These are phyloP conservation scores for Boechera stricta DNA, from an alignment of 345 rosid genomes.

Conservation along the genomic window DNA sequence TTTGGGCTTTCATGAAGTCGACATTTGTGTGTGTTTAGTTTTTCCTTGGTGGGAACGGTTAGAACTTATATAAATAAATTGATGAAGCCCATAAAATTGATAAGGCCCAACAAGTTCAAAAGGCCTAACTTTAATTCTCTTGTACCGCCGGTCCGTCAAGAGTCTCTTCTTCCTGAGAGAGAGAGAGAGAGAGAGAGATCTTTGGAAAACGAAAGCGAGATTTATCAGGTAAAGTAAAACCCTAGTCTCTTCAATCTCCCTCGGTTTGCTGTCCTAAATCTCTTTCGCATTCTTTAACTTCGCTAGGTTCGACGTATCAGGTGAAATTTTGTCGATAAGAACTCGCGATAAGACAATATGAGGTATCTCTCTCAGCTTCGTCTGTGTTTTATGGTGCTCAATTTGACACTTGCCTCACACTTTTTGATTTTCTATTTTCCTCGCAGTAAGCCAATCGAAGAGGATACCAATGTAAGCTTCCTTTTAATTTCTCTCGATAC, in stretches of 20 bases:
- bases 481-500: background rate
- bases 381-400: background rate
- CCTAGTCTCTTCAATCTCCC: constrained; percentile 30
- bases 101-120: background rate
- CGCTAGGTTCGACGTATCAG: background rate
- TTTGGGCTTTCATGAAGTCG: no score
- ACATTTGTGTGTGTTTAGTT: no score
- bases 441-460: constrained; percentile 71
- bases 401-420: background rate
- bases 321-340: background rate
- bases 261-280: background rate
- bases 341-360: constrained; percentile 27
- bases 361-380: constrained; percentile 28
- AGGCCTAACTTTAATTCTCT: background rate
- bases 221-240: constrained; percentile 30
- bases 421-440: background rate
- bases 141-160: background rate
- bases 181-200: background rate
- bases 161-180: background rate
- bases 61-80: no score
- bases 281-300: background rate
- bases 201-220: constrained; percentile 24
- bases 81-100: no score
- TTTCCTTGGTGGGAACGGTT: no score
- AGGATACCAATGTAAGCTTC: constrained; percentile 55